Conservation (phyloP, 768 basidiomycete species). For the Amanita exitialis region DNA sequence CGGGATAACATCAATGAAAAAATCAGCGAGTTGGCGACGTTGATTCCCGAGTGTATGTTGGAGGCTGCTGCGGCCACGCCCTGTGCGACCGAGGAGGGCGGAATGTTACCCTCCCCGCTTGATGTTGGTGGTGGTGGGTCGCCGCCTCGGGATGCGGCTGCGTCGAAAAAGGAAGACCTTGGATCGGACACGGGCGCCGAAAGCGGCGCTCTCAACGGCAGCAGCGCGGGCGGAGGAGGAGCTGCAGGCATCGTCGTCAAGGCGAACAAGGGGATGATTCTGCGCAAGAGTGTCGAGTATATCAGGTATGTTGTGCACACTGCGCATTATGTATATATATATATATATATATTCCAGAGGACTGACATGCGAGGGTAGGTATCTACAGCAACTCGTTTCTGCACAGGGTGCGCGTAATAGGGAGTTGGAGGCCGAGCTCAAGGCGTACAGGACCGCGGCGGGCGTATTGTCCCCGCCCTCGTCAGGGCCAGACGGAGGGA, state of each 20-base stretch:
- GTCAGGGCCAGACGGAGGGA: neutral
- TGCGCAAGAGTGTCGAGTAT: slow-evolving; percentile 75
- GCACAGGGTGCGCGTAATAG: slow-evolving; percentile 71
- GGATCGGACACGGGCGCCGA: slow-evolving; percentile 1
- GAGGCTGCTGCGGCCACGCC: slow-evolving; percentile 32
- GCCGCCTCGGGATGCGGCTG: neutral
- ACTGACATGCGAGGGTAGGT: slow-evolving; percentile 25
- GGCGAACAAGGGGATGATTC: slow-evolving; percentile 92
- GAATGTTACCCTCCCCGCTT: neutral
- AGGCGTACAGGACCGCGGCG: slow-evolving; percentile 25
- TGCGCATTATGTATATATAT: neutral
- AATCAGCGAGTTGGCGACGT: slow-evolving; percentile 79
- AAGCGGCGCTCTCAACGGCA: neutral
- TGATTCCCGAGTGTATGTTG: slow-evolving; percentile 82
- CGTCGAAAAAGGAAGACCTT: neutral
- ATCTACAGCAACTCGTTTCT: slow-evolving; percentile 78
- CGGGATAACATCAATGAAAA: slow-evolving; percentile 95
- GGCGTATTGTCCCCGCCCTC: slow-evolving; percentile 12
- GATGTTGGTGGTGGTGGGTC: neutral
- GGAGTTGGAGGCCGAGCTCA: slow-evolving; percentile 68
- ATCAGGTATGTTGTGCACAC: slow-evolving; percentile 42
- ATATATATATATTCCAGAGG: slow-evolving; percentile 1
- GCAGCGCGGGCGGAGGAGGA: slow-evolving; percentile 11
- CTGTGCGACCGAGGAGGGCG: neutral
- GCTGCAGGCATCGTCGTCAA: slow-evolving; percentile 39